Conservation (phyloP, 2,329 filamentous ascomycete genomes). For the Aureobasidium sp. region DNA sequence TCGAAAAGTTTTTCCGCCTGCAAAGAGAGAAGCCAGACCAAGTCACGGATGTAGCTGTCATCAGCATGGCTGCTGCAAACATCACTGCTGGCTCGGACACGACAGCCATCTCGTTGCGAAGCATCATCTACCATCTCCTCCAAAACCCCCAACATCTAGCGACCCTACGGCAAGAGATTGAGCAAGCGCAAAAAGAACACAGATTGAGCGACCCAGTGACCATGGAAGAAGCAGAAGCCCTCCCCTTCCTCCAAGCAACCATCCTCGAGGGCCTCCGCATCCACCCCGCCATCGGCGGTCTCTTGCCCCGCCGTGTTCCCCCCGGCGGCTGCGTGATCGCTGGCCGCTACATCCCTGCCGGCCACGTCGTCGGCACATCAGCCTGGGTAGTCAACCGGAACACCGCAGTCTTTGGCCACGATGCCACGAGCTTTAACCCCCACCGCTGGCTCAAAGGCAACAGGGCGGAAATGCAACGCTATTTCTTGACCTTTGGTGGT, state of each 20-base stretch:
- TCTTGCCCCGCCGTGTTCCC: conserved; percentile 3
- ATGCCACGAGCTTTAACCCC: conserved; percentile 38
- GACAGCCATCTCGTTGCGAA: conserved; percentile 26
- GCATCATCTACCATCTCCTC: conserved; percentile 26
- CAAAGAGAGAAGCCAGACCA: conserved; percentile 10
- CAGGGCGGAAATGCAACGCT: conserved; percentile 27
- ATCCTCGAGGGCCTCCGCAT: conserved; percentile 27
- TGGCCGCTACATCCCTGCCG: conserved; percentile 37
- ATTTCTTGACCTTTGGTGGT: conserved; percentile 39
- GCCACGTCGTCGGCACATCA: conserved; percentile 38
- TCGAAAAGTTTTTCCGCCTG: conserved; percentile 9
- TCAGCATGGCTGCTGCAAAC: conserved; percentile 17
- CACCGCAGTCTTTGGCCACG: conserved; percentile 31
- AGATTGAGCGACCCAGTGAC: conserved; percentile 13
- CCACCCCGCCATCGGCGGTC: conserved; percentile 21
- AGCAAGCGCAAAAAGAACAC: not conserved
- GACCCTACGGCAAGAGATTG: conserved; percentile 18
- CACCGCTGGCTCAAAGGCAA: conserved; percentile 41
- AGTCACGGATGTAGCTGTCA: conserved; percentile 15
- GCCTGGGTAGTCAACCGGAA: conserved; percentile 34
- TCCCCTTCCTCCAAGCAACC: conserved; percentile 25
- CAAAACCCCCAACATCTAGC: conserved; percentile 20
- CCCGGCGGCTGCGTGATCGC: conserved; percentile 17
- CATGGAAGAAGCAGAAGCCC: conserved; percentile 19
- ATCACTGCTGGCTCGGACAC: conserved; percentile 27